phyloP scores from a whole-genome alignment of 257 asterid genomes.

The Salvia hispanica region DNA sequence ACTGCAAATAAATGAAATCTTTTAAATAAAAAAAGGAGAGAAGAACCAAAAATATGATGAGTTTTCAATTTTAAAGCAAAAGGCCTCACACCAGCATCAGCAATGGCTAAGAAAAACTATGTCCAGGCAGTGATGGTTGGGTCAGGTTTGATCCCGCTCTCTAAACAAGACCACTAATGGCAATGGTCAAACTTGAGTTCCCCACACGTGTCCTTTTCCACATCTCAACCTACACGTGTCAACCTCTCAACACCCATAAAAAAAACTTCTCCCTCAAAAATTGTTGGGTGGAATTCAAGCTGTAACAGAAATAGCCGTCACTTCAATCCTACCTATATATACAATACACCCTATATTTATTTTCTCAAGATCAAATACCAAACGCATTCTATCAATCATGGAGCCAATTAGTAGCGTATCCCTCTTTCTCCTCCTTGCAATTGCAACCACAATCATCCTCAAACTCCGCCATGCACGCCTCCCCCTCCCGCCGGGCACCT shows the following conservation, averaged over 20 bases:
- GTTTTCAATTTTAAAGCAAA: no score
- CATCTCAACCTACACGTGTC: background rate
- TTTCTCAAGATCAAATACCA: background rate
- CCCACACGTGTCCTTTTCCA: conserved; percentile 30
- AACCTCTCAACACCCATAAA: background rate
- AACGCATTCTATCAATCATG: conserved; percentile 28
- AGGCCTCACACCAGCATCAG: no score
- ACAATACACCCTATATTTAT: conserved; percentile 13
- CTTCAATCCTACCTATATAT: conserved; percentile 37
- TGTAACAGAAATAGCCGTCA: background rate
- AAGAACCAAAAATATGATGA: no score
- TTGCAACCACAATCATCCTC: background rate
- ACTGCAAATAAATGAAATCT: no score
- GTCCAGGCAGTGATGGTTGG: no score
- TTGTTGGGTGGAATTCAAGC: background rate
- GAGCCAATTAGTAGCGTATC: conserved; percentile 34
- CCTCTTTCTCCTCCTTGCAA: conserved; percentile 13
- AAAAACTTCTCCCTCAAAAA: no score
- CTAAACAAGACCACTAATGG: background rate
- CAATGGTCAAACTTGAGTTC: conserved; percentile 31
- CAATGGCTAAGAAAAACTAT: no score
- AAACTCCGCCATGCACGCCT: conserved; percentile 33
- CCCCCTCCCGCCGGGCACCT: conserved; percentile 78
- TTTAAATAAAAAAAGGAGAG: no score
- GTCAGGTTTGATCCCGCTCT: background rate